Base-by-base conservation (phyloP, 2,329 filamentous ascomycete genomes). In the Fusarium globosum region DNA sequence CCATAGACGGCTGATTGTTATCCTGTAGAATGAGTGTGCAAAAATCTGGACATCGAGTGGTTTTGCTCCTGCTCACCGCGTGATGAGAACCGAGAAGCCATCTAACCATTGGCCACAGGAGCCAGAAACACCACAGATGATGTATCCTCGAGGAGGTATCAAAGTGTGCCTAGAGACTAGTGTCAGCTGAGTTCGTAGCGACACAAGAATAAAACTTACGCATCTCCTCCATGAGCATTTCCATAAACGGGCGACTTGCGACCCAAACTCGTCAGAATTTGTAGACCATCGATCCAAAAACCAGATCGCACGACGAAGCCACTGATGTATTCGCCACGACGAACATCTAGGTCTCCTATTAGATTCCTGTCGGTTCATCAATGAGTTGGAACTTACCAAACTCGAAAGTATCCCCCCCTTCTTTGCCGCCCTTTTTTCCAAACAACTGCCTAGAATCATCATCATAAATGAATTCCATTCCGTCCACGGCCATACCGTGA, bases 381-480 rank as follows among this genome's bases (percentile, higher is more conserved):
- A 15, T 57, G 6, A 38, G 38, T 16, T 30, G 21, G 23, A 59
- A 82, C 90, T 82, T 84, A 94, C 93, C 91, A 76, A 98, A 87
- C 21, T 93, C 88, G 83, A 97, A 97, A 51, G 91, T 88, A 78
- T 93, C 91, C 4, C 92, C 92, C 6, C 90, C 90, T 30, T 88
- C 83, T 71, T 92, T 92, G 13, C 92, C 93, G 18, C 92, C 93
- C 61, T 88, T 87, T 78, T 94, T 95, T 45, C 96, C 96, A 85
- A 99, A 97, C 7, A 98, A 82, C 80, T 98, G 94, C 61, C 87
- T 92, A 2, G 93, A 92, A 21, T 89, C 88, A 81, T 98, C 95
- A 78, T 98, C 96, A 79, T 97, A 98, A 67, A 93, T 87, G 82
- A 99, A 98, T 81, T 98, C 96, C 26, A 99, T 82, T 1, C 96